Base-by-base conservation (phyloP, 2,329 filamentous ascomycete species). In the Pestalotiopsis sp. region DNA sequence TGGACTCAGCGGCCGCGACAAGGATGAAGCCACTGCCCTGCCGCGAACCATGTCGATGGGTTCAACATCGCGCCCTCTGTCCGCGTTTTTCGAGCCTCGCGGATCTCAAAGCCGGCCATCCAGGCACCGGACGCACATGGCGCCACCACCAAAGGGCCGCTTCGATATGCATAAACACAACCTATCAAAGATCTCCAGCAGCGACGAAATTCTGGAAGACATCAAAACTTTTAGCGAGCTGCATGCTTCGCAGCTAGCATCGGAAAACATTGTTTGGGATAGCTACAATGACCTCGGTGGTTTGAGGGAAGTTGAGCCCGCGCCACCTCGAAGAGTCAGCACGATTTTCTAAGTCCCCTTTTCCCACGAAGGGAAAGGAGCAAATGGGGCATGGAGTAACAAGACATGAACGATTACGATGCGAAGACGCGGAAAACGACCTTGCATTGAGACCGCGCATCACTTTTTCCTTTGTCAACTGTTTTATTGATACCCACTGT, bases 201-300 rank as follows among this genome's bases (percentile, higher is more conserved):
- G 31, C 17, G 61, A 61, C 20, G 56, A 66, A 4, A 59, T 64
- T 3, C 63, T 57, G 66, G 69, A 68, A 52, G 69, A 70, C 59
- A 67, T 70, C 63, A 61, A 67, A 20, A 58, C 41, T 3, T 60
- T 68, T n/a, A 64, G 62, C 58, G 68, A 69, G 25, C 31, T 69
- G 12, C 65, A 65, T 14, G 36, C 17, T 20, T 31, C 27, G 11
- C 25, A 27, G 14, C 23, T 66, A 23, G 73, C 73, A 39, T 72
- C 74, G 23, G 73, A 72, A 38, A 73, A 78, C 68, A 77, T 80
- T 3, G 80, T 80, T 4, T 86, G 83, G 83, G 83, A 83, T 70
- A 82, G 85, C 73, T 86, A 83, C 69, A 77, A 79, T 36, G 82
- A 84, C 13, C 73, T 86, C 4, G 84, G 84, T 41, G 84, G 84